Base-by-base conservation (phyloP, 2,329 filamentous ascomycete species). In the Colletotrichum sp. region DNA sequence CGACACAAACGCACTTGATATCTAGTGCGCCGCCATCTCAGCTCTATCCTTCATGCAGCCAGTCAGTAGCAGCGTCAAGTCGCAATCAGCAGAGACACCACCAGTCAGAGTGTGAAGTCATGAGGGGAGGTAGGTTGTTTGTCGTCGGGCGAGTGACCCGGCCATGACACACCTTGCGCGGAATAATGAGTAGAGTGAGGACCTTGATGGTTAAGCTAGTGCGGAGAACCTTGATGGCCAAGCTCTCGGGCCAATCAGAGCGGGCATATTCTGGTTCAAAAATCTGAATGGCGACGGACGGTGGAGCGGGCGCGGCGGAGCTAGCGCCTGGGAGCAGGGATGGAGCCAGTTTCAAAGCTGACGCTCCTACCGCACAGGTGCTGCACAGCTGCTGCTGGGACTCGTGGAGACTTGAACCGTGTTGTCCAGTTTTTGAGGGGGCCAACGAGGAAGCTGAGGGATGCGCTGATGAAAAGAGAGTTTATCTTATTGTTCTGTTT, bases 161-260 rank as follows among this genome's bases (percentile, higher is more conserved):
- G 34, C 36, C 8, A 43, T 36, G 58, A 28, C 43, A 43, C 32
- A 27, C n/a, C 27, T 56, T 68, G 71, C 56, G 70, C 22, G 30
- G 30, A 61, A 55, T 27, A 43, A 39, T 28, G n/a, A 48, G 55
- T 6, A 67, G 56, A 36, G 8, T 58, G 74, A 69, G 74, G 56
- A 76, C 74, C 74, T 67, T 73, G 74, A 76, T 76, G 74, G 74
- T 36, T 18, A 56, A 73, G 18, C 70, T 76, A 74, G 73, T 55
- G 65, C 43, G 74, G 70, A 76, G 74, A 69, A 76, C 74, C 70
- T 60, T 69, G 74, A 76, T 69, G 74, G 74, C 58, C 48, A 65
- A 9, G 16, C 25, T 15, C 16, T 32, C 12, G 10, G 34, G 30
- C 73, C 73, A 73, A 73, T 75, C 25, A 62, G 30, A 36, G 32